A percentile compares a stretch with the other conserved stretches of the same genome.
These are phyloP conservation scores for Paraleonurus japonicus DNA, from an alignment of 257 asterid species.

Conservation along the genomic window DNA sequence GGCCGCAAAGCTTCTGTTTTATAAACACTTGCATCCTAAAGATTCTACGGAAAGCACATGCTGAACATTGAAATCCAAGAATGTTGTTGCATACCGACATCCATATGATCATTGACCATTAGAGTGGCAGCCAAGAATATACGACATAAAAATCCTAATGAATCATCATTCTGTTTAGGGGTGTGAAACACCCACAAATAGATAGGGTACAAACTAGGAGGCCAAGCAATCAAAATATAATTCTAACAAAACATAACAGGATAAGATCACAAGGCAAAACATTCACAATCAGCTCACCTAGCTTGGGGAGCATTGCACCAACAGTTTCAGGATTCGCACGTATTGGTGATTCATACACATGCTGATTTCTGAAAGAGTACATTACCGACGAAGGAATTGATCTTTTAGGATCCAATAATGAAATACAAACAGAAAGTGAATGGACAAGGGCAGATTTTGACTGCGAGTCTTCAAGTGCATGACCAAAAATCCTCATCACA, in stretches of 20 bases:
- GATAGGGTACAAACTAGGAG: neutral
- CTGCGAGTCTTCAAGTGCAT: slow-evolving; percentile 80
- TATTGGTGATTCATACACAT: slow-evolving; percentile 61
- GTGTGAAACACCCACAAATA: neutral
- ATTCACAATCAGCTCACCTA: slow-evolving; percentile 44
- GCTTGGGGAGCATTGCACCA: slow-evolving; percentile 93
- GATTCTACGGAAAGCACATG: slow-evolving; percentile 1
- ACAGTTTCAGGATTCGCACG: slow-evolving; percentile 79
- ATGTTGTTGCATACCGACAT: neutral
- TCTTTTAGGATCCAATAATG: slow-evolving; percentile 91
- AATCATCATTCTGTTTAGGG: neutral
- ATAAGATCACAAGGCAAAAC: neutral
- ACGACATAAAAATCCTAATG: neutral
- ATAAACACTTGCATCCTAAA: slow-evolving; percentile 6
- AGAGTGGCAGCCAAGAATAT: neutral
- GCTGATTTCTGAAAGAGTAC: slow-evolving; percentile 83
- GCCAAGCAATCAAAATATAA: neutral
- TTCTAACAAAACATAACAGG: slow-evolving; percentile 9
- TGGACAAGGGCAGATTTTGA: slow-evolving; percentile 87
- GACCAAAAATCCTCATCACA: slow-evolving; percentile 83
- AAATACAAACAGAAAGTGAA: slow-evolving; percentile 85
- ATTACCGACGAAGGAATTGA: slow-evolving; percentile 64
- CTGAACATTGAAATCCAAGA: slow-evolving; percentile 7
- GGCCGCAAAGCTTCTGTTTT: neutral
- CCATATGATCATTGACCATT: slow-evolving; percentile 6